Conservation (phyloP, 2,329 filamentous ascomycete species). For the Microcyclospora pomicola region DNA sequence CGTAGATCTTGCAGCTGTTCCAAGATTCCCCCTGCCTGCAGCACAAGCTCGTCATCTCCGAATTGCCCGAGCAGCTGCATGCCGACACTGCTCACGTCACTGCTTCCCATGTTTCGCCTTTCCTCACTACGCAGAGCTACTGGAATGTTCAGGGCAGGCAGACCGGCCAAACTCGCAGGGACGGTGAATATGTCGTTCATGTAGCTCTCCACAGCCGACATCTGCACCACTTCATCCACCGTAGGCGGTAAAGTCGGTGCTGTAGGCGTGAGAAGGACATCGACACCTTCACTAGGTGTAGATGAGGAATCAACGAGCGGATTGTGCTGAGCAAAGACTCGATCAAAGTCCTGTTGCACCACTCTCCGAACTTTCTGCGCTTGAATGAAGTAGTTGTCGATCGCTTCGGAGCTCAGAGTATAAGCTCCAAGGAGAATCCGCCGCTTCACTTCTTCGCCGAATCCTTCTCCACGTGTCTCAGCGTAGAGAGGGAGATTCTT, state of each 20-base stretch:
- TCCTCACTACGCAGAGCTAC: constrained; percentile 28
- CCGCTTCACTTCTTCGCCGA: constrained; percentile 74
- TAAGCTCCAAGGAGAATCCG: constrained; percentile 84
- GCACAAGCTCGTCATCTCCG: constrained; percentile 55
- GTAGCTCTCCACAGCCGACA: constrained; percentile 57
- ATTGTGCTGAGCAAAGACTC: constrained; percentile 56
- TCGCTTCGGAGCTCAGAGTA: constrained; percentile 74
- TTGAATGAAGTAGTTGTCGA: constrained; percentile 93
- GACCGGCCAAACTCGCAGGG: constrained; percentile 77
- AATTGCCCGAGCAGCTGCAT: constrained; percentile 72
- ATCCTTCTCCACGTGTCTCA: constrained; percentile 55
- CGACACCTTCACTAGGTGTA: constrained; percentile 52
- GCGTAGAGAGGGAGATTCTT: constrained; percentile 47
- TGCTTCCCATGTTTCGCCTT: constrained; percentile 9
- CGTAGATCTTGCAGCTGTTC: too few relatives aligned
- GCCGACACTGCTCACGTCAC: constrained; percentile 37
- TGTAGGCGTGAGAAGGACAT: constrained; percentile 79
- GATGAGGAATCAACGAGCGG: constrained; percentile 39
- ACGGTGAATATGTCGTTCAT: constrained; percentile 95
- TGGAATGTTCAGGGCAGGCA: constrained; percentile 80
- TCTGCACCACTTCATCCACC: constrained; percentile 42
- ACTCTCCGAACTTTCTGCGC: constrained; percentile 77
- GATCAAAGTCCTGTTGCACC: constrained; percentile 76
- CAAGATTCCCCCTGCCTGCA: constrained; percentile 33
- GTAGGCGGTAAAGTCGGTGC: constrained; percentile 62